Conservation (phyloP, 768 basidiomycete species). For the Zangia roseola region DNA sequence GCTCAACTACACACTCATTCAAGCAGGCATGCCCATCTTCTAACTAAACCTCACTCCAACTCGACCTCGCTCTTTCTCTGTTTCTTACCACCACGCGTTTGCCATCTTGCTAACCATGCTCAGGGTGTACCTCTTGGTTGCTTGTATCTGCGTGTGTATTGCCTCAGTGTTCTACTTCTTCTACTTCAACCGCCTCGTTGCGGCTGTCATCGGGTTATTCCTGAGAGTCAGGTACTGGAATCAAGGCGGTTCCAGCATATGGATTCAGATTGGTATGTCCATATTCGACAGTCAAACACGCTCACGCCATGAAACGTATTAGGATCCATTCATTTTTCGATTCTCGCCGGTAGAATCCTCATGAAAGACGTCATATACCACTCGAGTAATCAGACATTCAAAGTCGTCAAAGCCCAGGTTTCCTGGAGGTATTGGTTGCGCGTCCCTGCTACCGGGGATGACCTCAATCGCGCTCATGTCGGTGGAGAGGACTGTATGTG, state of each 20-base stretch:
- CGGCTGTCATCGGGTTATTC: conserved; percentile 58
- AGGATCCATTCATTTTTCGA: conserved; percentile 93
- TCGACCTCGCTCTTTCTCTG: neutral
- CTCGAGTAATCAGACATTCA: conserved; percentile 88
- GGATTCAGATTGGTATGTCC: conserved; percentile 75
- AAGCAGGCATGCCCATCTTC: conserved; percentile 4
- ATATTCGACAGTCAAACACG: neutral
- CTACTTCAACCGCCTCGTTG: conserved; percentile 88
- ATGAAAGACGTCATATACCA: conserved; percentile 88
- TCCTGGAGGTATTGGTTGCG: conserved; percentile 96
- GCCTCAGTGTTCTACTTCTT: conserved; percentile 75
- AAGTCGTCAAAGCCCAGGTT: conserved; percentile 78
- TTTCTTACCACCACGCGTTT: neutral
- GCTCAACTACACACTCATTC: neutral
- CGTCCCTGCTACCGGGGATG: conserved; percentile 71
- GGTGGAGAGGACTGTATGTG: conserved; percentile 56
- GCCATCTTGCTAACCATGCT: conserved; percentile 45
- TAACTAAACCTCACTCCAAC: conserved; percentile 1
- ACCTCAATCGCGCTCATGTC: conserved; percentile 47
- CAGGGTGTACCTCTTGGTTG: conserved; percentile 56
- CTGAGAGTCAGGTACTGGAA: conserved; percentile 81
- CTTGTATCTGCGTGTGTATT: conserved; percentile 55
- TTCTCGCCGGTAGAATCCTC: conserved; percentile 82
- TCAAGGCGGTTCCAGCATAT: conserved; percentile 68
- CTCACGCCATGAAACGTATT: neutral